Conservation (phyloP, 768 basidiomycete species). For the Harrya chromipes region DNA sequence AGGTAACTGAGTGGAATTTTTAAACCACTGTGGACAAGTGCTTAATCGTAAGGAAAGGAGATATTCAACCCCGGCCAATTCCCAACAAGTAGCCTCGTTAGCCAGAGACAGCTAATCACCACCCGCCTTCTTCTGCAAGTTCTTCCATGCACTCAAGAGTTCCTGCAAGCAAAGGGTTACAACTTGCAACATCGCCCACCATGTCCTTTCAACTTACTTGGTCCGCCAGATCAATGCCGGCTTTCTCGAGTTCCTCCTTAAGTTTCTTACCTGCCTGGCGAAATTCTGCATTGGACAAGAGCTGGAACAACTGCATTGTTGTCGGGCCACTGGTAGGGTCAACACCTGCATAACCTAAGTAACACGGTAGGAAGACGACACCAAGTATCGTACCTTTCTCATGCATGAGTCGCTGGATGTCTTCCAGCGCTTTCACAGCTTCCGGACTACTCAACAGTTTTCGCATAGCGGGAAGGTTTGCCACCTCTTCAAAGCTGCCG, state of each 20-base stretch:
- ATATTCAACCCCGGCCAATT: background rate
- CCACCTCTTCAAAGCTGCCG: constrained; percentile 38
- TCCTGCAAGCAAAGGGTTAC: constrained; percentile 35
- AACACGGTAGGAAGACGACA: background rate
- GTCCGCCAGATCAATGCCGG: constrained; percentile 56
- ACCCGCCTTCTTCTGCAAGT: constrained; percentile 29
- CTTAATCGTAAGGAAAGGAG: no score
- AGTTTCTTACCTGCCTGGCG: constrained; percentile 44
- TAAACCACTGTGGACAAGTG: no score
- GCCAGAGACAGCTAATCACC: constrained; percentile 8
- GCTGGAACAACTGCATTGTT: constrained; percentile 50
- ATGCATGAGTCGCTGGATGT: constrained; percentile 44
- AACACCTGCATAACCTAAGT: constrained; percentile 38
- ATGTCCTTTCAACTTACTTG: constrained; percentile 38
- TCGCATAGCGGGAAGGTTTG: constrained; percentile 41
- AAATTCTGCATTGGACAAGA: constrained; percentile 53
- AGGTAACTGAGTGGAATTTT: no score
- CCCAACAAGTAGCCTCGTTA: background rate
- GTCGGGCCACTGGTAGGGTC: constrained; percentile 48
- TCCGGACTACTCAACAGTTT: constrained; percentile 50
- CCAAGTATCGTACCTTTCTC: constrained; percentile 40
- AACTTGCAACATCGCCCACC: background rate
- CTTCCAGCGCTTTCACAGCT: constrained; percentile 45
- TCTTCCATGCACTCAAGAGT: constrained; percentile 40
- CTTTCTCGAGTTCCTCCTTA: constrained; percentile 49